Percentiles rank a stretch among this genome's conserved stretches.
These are phyloP conservation scores for Rhodamnia argentea DNA, from an alignment of 345 rosid species.

Conservation along the genomic window DNA sequence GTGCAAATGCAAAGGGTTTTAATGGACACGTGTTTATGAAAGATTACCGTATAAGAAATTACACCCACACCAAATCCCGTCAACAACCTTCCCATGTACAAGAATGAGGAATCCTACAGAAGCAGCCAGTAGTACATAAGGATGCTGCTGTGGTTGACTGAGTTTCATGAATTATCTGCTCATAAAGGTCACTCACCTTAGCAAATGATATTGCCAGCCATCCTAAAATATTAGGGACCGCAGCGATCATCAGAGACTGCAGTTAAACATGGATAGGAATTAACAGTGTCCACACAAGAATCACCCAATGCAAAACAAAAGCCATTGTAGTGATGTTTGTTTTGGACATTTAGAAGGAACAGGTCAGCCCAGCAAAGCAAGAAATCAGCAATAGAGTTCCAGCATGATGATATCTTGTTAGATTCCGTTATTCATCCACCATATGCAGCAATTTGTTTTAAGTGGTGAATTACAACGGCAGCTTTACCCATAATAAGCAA, in stretches of 20 bases:
- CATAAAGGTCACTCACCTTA: constrained; percentile 27
- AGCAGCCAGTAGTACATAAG: background rate
- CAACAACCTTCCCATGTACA: constrained; percentile 70
- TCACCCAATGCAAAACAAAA: background rate
- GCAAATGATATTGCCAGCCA: constrained; percentile 69
- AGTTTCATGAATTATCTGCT: background rate
- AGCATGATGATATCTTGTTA: background rate
- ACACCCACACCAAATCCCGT: constrained; percentile 76
- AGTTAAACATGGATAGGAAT: constrained; percentile 10
- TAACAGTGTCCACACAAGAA: constrained; percentile 22
- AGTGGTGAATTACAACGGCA: background rate
- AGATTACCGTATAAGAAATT: constrained; percentile 57
- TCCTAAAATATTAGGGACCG: constrained; percentile 69
- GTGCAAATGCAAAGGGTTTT: background rate
- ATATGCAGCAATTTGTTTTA: background rate
- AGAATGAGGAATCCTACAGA: constrained; percentile 59
- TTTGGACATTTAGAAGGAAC: background rate
- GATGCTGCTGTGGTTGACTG: background rate
- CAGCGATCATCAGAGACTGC: constrained; percentile 71
- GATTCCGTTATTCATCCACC: background rate
- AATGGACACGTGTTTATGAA: background rate
- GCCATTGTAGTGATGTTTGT: background rate
- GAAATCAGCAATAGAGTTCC: background rate
- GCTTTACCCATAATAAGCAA: background rate
- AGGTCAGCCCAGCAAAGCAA: background rate